Conservation (phyloP, 768 basidiomycete genomes). For the Suillus clintonianus region DNA sequence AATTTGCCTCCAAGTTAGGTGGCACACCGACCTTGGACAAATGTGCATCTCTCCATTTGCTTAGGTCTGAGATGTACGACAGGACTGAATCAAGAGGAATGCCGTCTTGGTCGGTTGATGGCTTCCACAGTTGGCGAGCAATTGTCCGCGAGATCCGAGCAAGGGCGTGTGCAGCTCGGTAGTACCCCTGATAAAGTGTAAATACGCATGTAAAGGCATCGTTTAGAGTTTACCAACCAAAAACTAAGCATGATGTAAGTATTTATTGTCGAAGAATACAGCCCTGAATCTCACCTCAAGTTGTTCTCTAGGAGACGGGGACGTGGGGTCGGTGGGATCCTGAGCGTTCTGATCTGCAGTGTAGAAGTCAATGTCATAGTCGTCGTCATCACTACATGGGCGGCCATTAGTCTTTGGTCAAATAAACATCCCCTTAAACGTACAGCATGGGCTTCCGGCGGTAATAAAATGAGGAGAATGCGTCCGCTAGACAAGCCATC, state of each 20-base stretch:
- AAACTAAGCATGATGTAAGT: conserved; percentile 45
- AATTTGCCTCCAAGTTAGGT: conserved; percentile 76
- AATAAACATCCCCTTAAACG: conserved; percentile 23
- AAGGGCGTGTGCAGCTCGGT: conserved; percentile 79
- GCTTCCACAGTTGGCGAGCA: conserved; percentile 80
- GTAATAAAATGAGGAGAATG: conserved; percentile 82
- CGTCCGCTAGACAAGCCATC: conserved; percentile 87
- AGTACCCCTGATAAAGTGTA: conserved; percentile 64
- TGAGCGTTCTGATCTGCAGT: conserved; percentile 62
- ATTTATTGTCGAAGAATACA: not conserved
- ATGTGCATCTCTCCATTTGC: conserved; percentile 75
- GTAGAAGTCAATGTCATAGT: conserved; percentile 90
- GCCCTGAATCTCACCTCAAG: conserved; percentile 57
- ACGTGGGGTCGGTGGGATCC: conserved; percentile 49
- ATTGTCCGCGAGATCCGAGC: conserved; percentile 82
- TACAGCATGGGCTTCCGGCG: conserved; percentile 79
- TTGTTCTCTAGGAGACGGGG: conserved; percentile 74
- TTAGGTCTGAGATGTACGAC: conserved; percentile 55
- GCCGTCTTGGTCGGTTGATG: conserved; percentile 74
- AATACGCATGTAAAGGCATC: conserved; percentile 7
- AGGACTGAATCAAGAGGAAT: conserved; percentile 68
- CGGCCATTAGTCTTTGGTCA: conserved; percentile 24
- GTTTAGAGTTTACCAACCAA: conserved; percentile 50
- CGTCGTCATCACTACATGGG: conserved; percentile 66
- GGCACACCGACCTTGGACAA: conserved; percentile 84